These are phyloP conservation scores for Typha latifolia DNA, from an alignment of 176 grass and related monocot species.

Conservation along the genomic window DNA sequence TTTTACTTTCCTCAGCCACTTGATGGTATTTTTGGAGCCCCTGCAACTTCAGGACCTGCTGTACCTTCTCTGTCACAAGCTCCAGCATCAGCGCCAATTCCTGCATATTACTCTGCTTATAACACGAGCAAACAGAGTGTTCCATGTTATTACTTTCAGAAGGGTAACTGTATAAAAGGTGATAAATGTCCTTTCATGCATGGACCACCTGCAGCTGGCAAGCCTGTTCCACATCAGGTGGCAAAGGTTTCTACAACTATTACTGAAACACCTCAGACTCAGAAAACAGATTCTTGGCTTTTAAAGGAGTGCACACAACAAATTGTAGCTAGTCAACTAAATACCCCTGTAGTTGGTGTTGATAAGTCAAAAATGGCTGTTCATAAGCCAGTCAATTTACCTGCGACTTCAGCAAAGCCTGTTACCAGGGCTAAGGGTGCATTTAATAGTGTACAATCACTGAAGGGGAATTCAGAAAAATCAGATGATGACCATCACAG, in stretches of 20 bases:
- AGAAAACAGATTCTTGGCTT: constrained; percentile 27
- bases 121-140: constrained; percentile 28
- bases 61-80: constrained; percentile 26
- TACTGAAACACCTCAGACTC: constrained; percentile 16
- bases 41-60: constrained; percentile 18
- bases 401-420: neutral
- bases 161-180: constrained; percentile 55
- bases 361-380: constrained; percentile 8
- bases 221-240: constrained; percentile 13
- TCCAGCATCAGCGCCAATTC: constrained; percentile 11
- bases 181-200: constrained; percentile 47
- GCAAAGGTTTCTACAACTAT: constrained; percentile 20
- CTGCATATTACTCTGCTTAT: constrained; percentile 17
- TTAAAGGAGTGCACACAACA: constrained; percentile 20
- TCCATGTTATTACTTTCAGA: constrained; percentile 58
- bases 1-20: constrained; percentile 32
- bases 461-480: constrained; percentile 14
- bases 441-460: neutral
- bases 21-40: constrained; percentile 22
- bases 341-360: neutral
- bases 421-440: neutral
- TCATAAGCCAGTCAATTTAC: neutral
- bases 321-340: constrained; percentile 18
- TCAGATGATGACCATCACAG: constrained; percentile 2
- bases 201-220: constrained; percentile 22